Conservation (phyloP, 495 filamentous ascomycete genomes). For the Aspergillus sclerotiicarbonarius region DNA sequence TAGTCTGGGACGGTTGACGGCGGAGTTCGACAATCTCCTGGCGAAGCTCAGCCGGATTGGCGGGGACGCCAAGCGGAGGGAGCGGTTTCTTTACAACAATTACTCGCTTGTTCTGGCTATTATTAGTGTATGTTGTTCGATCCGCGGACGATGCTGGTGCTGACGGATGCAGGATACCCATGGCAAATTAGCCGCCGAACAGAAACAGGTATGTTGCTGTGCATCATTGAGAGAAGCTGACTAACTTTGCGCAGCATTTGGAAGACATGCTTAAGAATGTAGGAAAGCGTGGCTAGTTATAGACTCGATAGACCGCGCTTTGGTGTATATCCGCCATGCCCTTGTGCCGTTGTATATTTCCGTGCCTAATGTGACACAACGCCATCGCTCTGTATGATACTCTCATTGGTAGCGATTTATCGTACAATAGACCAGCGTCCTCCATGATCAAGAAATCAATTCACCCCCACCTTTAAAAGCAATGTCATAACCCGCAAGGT, state of each 20-base stretch:
- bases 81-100: conserved; percentile 90
- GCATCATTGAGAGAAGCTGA: conserved; percentile 8
- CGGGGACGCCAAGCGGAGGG: conserved; percentile 72
- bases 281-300: conserved; percentile 29
- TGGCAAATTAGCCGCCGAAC: conserved; percentile 75
- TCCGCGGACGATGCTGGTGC: conserved; percentile 7
- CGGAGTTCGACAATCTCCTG: conserved; percentile 76
- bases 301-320: background rate
- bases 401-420: too few species aligned
- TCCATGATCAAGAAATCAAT: background rate
- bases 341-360: background rate
- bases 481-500: too few species aligned
- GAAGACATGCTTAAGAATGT: conserved; percentile 46
- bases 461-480: too few species aligned
- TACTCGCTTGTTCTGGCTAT: conserved; percentile 90
- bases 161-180: conserved; percentile 57
- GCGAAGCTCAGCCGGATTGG: conserved; percentile 65
- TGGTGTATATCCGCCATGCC: background rate
- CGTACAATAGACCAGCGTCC: background rate
- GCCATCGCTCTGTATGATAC: too few species aligned
- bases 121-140: conserved; percentile 56
- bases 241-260: conserved; percentile 32
- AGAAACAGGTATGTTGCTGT: conserved; percentile 50
- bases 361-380: too few species aligned
- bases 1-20: conserved; percentile 70